Percentiles rank a stretch among this genome's conserved stretches.
phyloP scores from a whole-genome alignment of 129 eudicot genomes.

The Tagetes erecta region DNA sequence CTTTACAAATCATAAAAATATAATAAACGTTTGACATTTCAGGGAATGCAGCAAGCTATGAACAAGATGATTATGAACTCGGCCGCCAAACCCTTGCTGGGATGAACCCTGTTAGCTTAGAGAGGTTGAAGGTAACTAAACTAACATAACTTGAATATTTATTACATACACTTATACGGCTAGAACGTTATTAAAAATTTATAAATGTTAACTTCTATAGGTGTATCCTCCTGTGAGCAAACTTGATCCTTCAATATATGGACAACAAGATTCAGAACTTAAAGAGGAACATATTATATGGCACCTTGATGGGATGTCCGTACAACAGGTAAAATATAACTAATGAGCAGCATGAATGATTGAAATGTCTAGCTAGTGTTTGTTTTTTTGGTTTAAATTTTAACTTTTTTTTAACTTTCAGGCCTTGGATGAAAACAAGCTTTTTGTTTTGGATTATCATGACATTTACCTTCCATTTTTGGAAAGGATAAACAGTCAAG shows the following conservation, averaged over 20 bases:
- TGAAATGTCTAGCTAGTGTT: background rate
- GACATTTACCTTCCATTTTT: background rate
- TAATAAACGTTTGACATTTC: background rate
- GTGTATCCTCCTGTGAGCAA: constrained; percentile 66
- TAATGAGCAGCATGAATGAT: background rate
- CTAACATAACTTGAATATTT: too few species aligned
- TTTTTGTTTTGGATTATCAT: background rate
- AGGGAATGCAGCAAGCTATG: constrained; percentile 60
- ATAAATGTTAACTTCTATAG: constrained; percentile 12
- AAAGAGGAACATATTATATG: constrained; percentile 69
- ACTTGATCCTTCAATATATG: constrained; percentile 68
- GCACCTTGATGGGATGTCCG: constrained; percentile 64
- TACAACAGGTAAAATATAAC: constrained; percentile 59
- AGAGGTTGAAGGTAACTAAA: constrained; percentile 6
- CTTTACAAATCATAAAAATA: background rate
- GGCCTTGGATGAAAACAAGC: constrained; percentile 74
- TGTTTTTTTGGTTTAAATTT: background rate
- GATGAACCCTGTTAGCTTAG: constrained; percentile 21
- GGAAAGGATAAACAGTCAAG: background rate
- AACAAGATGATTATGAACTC: constrained; percentile 72
- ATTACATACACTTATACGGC: too few species aligned
- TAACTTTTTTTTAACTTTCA: constrained; percentile 17
- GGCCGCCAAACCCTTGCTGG: constrained; percentile 85
- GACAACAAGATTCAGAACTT: constrained; percentile 68
- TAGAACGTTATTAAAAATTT: too few species aligned